A percentile compares a stretch with the other conserved stretches of the same genome.
phyloP scores from a whole-genome alignment of 2,329 filamentous ascomycete genomes.

The Pseudodiploospora longispora region DNA sequence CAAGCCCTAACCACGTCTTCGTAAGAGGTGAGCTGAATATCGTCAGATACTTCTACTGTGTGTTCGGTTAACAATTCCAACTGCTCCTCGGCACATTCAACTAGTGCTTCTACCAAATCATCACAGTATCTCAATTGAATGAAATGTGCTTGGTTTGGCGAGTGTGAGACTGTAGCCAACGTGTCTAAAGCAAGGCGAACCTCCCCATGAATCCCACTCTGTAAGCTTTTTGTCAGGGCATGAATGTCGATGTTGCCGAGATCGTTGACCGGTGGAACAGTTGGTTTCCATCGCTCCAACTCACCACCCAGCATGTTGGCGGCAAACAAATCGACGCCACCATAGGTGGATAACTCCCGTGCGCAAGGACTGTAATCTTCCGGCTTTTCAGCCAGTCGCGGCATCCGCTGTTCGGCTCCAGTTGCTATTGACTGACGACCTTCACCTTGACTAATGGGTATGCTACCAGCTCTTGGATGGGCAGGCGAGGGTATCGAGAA shows the following conservation, averaged over 20 bases:
- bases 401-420: conserved; percentile 22
- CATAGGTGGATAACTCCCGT: conserved; percentile 51
- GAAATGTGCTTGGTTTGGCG: conserved; percentile 56
- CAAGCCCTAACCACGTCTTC: conserved; percentile 81
- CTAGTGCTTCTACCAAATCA: conserved; percentile 76
- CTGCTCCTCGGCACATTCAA: conserved; percentile 89
- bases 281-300: conserved; percentile 61
- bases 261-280: conserved; percentile 66
- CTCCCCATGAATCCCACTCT: conserved; percentile 83
- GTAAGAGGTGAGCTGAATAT: conserved; percentile 73
- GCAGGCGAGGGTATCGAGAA: conserved; percentile 41
- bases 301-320: conserved; percentile 57
- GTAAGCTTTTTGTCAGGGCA: conserved; percentile 79
- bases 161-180: conserved; percentile 57
- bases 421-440: conserved; percentile 16
- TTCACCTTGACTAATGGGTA: conserved; percentile 31
- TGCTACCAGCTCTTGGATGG: conserved; percentile 31
- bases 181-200: conserved; percentile 86
- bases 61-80: conserved; percentile 77
- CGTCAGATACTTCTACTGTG: conserved; percentile 77
- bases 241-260: conserved; percentile 85
- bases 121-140: conserved; percentile 67
- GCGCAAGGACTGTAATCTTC: conserved; percentile 49
- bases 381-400: conserved; percentile 35
- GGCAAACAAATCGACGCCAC: conserved; percentile 63